Evolutionary conservation across 495 filamentous ascomycete genomes (phyloP).

Genomic region (Oidiodendron maius): DNA sequence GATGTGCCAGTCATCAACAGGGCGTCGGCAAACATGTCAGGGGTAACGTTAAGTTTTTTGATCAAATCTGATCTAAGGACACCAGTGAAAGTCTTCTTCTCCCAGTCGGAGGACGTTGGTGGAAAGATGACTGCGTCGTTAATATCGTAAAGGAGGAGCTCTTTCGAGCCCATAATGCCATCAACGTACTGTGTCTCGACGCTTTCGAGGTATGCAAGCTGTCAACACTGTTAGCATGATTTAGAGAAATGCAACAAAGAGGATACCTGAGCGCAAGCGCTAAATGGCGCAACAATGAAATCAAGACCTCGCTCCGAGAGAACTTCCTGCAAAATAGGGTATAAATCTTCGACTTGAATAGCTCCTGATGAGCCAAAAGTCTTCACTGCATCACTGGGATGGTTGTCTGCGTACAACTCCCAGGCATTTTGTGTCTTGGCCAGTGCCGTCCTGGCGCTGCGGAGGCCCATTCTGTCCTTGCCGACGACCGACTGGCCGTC

Average conservation of each 20-base stretch:
- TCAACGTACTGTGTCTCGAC: conserved; percentile 63
- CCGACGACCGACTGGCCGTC: conserved; percentile 74
- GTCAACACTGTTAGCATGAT: conserved; percentile 5
- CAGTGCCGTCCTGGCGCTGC: conserved; percentile 40
- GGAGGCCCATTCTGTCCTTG: conserved; percentile 49
- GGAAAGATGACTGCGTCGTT: conserved; percentile 14
- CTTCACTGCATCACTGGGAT: conserved; percentile 70
- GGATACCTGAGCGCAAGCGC: conserved; percentile 77
- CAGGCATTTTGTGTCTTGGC: conserved; percentile 60
- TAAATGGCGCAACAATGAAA: conserved; percentile 86
- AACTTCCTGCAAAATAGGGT: conserved; percentile 67
- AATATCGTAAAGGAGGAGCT: conserved; percentile 77
- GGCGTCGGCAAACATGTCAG: conserved; percentile 75
- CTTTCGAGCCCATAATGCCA: conserved; percentile 78
- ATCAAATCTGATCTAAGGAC: conserved; percentile 66
- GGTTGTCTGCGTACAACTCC: conserved; percentile 76
- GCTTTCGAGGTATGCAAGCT: conserved; percentile 81
- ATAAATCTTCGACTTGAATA: conserved; percentile 55
- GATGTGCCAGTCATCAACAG: conserved; percentile 78
- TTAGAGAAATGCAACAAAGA: neutral
- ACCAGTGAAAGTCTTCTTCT: conserved; percentile 58
- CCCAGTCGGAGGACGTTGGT: conserved; percentile 44
- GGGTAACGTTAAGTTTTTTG: conserved; percentile 60
- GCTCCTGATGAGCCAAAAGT: conserved; percentile 71
- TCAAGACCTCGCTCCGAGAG: conserved; percentile 62